These are phyloP conservation scores for Cercospora sesami DNA, from an alignment of 2,329 filamentous ascomycete genomes.

Conservation along the genomic window DNA sequence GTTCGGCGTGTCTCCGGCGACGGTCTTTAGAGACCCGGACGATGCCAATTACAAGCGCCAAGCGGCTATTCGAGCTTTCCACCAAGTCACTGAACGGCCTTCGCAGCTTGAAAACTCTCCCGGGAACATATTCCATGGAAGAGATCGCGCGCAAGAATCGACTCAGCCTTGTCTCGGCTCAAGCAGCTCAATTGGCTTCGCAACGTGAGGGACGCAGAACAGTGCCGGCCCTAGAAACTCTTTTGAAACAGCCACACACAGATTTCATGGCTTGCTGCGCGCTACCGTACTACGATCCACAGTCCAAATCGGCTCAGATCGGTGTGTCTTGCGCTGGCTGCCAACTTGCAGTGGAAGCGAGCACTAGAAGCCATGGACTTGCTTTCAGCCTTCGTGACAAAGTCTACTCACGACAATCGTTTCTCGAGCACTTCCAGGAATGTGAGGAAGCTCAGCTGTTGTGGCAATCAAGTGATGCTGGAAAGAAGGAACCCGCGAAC, in stretches of 20 bases:
- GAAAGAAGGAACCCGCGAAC: neutral
- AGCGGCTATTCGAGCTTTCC: neutral
- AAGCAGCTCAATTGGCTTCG: neutral
- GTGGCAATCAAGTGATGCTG: slow-evolving; percentile 3
- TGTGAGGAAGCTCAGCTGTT: slow-evolving; percentile 4
- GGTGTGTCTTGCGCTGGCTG: slow-evolving; percentile 5
- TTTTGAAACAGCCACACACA: neutral
- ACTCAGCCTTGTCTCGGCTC: neutral
- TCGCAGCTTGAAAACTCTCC: neutral
- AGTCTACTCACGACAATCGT: slow-evolving; percentile 7
- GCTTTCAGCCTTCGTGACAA: neutral
- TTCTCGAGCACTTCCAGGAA: slow-evolving; percentile 4
- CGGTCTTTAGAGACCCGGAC: neutral
- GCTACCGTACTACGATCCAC: neutral
- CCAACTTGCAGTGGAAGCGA: slow-evolving; percentile 4
- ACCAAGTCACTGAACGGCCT: neutral
- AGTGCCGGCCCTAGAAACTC: neutral
- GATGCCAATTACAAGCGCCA: neutral
- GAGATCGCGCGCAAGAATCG: neutral
- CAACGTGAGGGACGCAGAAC: neutral
- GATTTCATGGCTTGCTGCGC: neutral
- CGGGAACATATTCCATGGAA: neutral
- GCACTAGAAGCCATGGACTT: neutral
- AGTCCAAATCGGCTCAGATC: neutral
- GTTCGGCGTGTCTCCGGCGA: neutral